Percentiles rank a stretch among this genome's conserved stretches.
These are phyloP conservation scores for Gliomastix tumulicola DNA, from an alignment of 2,329 filamentous ascomycete species.

Conservation along the genomic window DNA sequence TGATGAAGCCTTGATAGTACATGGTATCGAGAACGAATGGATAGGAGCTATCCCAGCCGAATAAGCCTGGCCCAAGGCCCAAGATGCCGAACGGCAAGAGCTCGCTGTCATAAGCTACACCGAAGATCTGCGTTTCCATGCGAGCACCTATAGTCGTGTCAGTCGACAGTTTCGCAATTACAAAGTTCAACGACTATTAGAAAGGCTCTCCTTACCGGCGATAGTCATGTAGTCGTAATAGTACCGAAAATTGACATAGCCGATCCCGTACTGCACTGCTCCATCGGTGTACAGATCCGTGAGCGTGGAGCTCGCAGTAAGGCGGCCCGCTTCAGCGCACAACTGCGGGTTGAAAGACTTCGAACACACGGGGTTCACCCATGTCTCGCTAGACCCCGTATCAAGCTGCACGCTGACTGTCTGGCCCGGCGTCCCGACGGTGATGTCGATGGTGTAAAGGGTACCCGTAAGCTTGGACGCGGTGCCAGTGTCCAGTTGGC, in stretches of 20 bases:
- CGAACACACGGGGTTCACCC: constrained; percentile 32
- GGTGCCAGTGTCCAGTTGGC: constrained; percentile 17
- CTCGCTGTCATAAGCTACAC: constrained; percentile 22
- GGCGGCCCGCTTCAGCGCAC: constrained; percentile 19
- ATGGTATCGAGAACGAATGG: constrained; percentile 26
- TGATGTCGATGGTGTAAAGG: constrained; percentile 29
- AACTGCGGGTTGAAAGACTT: constrained; percentile 17
- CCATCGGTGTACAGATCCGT: constrained; percentile 15
- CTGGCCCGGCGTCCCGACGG: constrained; percentile 28
- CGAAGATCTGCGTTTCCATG: constrained; percentile 25
- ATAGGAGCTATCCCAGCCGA: constrained; percentile 24
- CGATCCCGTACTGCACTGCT: constrained; percentile 21
- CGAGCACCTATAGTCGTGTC: constrained; percentile 19
- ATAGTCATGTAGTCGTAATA: constrained; percentile 22
- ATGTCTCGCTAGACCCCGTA: constrained; percentile 32
- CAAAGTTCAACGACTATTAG: too few relatives aligned
- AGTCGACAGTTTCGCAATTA: too few relatives aligned
- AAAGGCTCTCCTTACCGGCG: constrained; percentile 22
- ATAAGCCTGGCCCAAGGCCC: constrained; percentile 22
- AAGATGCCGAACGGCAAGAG: constrained; percentile 21
- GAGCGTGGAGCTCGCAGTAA: constrained; percentile 19
- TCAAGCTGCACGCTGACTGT: constrained; percentile 30
- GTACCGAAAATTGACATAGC: constrained; percentile 22
- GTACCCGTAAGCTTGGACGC: constrained; percentile 18
- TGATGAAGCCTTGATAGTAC: constrained; percentile 22